phyloP scores from a whole-genome alignment of 2,329 filamentous ascomycete genomes.

The Cercospora zeina region DNA sequence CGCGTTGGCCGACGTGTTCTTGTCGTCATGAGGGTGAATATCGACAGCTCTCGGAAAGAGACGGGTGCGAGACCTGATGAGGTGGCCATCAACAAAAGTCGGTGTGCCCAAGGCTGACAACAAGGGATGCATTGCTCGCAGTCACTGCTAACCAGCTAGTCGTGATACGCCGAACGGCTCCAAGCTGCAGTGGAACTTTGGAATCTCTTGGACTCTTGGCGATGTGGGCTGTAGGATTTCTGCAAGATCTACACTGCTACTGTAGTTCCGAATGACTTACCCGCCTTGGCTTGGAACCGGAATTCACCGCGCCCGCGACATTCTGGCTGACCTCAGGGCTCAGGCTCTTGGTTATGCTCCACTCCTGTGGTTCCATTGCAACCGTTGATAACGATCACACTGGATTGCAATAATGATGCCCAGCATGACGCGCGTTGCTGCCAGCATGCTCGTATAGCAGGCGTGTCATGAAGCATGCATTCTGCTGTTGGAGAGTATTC shows the following conservation, averaged over 20 bases:
- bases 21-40: not conserved
- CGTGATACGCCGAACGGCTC: not conserved
- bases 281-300: conserved; percentile 6
- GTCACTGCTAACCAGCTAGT: not conserved
- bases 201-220: conserved; percentile 4
- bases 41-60: not conserved
- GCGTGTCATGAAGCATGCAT: not conserved
- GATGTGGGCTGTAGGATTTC: conserved; percentile 7
- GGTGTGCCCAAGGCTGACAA: not conserved
- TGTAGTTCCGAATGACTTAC: not conserved
- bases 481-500: not conserved
- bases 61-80: not conserved
- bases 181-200: not conserved
- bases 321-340: not conserved
- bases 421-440: not conserved
- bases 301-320: not conserved
- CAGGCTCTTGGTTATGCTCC: not conserved
- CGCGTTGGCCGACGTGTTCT: not conserved
- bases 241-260: not conserved
- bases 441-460: not conserved
- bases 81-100: not conserved
- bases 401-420: not conserved
- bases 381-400: not conserved
- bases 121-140: not conserved
- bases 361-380: not conserved